These are phyloP conservation scores for Blakeslea trispora DNA, from an alignment of 371 early-diverging fungal species.

Conservation along the genomic window DNA sequence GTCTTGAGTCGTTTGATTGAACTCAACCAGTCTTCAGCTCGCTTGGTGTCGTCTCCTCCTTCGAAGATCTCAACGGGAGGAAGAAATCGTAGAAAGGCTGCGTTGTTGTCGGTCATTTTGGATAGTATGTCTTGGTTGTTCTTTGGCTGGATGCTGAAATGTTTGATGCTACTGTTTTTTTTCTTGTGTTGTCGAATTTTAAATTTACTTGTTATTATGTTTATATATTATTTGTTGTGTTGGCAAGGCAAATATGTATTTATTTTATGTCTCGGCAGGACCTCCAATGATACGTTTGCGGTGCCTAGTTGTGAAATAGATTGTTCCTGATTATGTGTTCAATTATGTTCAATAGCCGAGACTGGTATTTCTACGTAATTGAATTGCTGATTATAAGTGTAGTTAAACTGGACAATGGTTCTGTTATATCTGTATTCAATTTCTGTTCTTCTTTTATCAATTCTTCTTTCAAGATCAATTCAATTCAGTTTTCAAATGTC, in stretches of 20 bases:
- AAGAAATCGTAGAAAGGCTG: neutral
- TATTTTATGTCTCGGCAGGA: neutral
- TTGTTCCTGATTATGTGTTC: neutral
- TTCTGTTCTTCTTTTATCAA: too few species aligned
- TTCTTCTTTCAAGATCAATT: too few species aligned
- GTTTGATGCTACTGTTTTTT: neutral
- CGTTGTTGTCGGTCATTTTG: neutral
- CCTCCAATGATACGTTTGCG: conserved; percentile 1
- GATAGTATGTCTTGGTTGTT: too few species aligned
- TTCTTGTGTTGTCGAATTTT: neutral
- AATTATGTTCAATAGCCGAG: neutral
- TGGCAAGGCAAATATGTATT: neutral
- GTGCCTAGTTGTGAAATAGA: neutral
- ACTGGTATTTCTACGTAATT: too few species aligned
- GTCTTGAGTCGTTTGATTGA: neutral
- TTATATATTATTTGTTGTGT: too few species aligned
- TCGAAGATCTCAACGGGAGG: neutral
- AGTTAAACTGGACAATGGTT: too few species aligned
- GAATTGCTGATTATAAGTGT: too few species aligned
- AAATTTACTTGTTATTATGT: too few species aligned
- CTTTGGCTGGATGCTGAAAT: too few species aligned
- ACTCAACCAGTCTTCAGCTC: neutral
- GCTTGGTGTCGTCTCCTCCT: neutral
- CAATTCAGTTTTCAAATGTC: too few species aligned
- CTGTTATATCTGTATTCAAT: too few species aligned